Conservation (phyloP, 106 monocot species). For the Alisma plantagoaquatica region DNA sequence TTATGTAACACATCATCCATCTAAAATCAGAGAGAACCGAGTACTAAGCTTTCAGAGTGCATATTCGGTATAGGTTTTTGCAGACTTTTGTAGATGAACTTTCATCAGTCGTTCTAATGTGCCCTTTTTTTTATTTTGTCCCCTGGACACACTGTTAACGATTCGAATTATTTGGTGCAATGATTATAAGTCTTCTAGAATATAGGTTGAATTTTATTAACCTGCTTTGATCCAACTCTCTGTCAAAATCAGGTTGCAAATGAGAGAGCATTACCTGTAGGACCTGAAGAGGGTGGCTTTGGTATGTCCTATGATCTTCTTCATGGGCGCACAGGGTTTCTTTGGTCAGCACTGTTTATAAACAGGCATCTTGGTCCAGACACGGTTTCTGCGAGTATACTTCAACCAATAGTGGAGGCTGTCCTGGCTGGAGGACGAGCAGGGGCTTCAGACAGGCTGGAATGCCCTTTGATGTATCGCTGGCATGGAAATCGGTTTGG, state of each 20-base stretch:
- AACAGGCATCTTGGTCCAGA: constrained; percentile 22
- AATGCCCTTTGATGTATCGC: constrained; percentile 36
- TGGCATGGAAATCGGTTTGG: constrained; percentile 34
- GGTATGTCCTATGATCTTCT: constrained; percentile 40
- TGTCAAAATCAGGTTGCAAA: constrained; percentile 27
- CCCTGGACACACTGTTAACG: too few species aligned
- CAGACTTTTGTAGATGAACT: too few species aligned
- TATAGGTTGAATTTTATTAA: too few species aligned
- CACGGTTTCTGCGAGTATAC: constrained; percentile 9
- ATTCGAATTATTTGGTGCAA: too few species aligned
- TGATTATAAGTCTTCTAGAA: too few species aligned
- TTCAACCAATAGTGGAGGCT: constrained; percentile 23
- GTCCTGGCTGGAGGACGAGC: constrained; percentile 24
- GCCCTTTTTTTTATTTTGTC: too few species aligned
- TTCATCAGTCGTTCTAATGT: too few species aligned
- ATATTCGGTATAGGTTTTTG: too few species aligned
- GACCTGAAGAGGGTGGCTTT: constrained; percentile 34
- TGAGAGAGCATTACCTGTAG: constrained; percentile 21
- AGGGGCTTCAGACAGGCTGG: constrained; percentile 11
- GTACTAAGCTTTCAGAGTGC: too few species aligned
- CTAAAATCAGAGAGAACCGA: too few species aligned
- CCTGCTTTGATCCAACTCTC: too few species aligned
- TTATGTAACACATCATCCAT: too few species aligned
- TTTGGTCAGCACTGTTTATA: constrained; percentile 35
- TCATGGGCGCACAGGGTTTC: constrained; percentile 28